Evolutionary conservation across 495 filamentous ascomycete genomes (phyloP).

Genomic region (Glarea lozoyensis): DNA sequence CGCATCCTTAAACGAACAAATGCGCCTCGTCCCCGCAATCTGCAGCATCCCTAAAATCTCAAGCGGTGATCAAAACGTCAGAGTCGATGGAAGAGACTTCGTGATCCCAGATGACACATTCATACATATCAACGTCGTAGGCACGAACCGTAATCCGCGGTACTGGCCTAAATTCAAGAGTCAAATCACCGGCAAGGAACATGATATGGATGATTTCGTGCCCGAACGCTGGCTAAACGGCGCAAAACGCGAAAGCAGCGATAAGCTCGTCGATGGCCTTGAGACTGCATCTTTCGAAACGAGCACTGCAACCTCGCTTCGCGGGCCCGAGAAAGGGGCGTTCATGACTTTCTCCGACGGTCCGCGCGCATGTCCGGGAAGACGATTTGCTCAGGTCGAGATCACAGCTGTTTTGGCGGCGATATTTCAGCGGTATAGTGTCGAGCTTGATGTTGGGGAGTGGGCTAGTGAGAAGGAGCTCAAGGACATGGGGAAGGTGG

Average conservation of each 20-base stretch:
- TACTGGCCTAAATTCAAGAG: constrained; percentile 34
- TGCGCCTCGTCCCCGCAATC: constrained; percentile 55
- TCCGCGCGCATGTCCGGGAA: constrained; percentile 56
- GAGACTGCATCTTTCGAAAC: constrained; percentile 36
- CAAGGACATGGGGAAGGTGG: constrained; percentile 35
- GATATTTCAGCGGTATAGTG: constrained; percentile 52
- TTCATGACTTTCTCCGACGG: constrained; percentile 71
- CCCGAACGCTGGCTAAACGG: constrained; percentile 48
- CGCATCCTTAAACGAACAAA: constrained; percentile 58
- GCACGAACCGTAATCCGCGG: constrained; percentile 50
- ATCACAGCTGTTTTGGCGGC: constrained; percentile 57
- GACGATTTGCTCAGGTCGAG: constrained; percentile 72
- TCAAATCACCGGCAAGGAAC: constrained; percentile 21
- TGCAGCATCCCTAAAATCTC: constrained; percentile 52
- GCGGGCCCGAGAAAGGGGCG: constrained; percentile 48
- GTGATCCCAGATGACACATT: constrained; percentile 37
- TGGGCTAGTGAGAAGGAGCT: constrained; percentile 53
- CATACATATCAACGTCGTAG: constrained; percentile 37
- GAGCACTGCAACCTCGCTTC: constrained; percentile 25
- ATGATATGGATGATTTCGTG: constrained; percentile 41
- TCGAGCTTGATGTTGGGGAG: constrained; percentile 58
- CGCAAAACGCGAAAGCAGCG: constrained; percentile 41
- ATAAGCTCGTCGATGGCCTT: constrained; percentile 38
- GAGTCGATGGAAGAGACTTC: constrained; percentile 37
- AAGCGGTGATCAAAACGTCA: constrained; percentile 39